These are phyloP conservation scores for Cudoniella acicularis DNA, from an alignment of 495 filamentous ascomycete species.

Conservation along the genomic window DNA sequence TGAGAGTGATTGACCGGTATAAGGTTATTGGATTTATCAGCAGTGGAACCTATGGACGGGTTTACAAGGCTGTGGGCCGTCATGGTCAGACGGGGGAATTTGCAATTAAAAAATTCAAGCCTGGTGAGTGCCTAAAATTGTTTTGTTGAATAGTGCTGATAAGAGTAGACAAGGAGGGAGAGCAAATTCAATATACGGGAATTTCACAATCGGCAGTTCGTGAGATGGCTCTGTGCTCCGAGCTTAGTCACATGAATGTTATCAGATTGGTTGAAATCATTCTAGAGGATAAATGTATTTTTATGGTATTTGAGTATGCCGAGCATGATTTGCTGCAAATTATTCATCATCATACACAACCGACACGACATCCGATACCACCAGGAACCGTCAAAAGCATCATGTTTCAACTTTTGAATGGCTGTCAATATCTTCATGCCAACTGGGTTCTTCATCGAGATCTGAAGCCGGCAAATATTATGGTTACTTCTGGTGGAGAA, in stretches of 20 bases:
- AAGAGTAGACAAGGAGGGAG: constrained; percentile 81
- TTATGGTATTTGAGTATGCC: constrained; percentile 99
- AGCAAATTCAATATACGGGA: constrained; percentile 89
- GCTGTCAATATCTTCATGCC: constrained; percentile 87
- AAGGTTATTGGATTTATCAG: constrained; percentile 97
- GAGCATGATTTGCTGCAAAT: constrained; percentile 97
- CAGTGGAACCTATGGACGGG: constrained; percentile 96
- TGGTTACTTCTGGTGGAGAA: constrained; percentile 86
- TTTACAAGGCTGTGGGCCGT: constrained; percentile 89
- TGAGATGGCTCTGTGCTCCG: constrained; percentile 98
- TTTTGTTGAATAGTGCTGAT: constrained; percentile 8
- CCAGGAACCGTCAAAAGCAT: constrained; percentile 85
- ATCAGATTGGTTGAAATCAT: constrained; percentile 94
- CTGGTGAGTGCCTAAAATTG: constrained; percentile 30
- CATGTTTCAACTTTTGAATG: constrained; percentile 91
- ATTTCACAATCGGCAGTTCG: constrained; percentile 96
- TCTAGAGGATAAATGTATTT: constrained; percentile 97
- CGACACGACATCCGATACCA: constrained; percentile 80
- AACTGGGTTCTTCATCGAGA: constrained; percentile 98
- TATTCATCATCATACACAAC: constrained; percentile 94
- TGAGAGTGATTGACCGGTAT: constrained; percentile 85
- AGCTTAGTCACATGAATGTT: constrained; percentile 84
- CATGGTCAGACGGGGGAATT: constrained; percentile 73
- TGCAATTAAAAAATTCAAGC: constrained; percentile 99
- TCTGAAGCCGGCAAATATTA: constrained; percentile 97